Conservation (phyloP, 2,329 filamentous ascomycete species). For the Lasiodiplodia theobromae region DNA sequence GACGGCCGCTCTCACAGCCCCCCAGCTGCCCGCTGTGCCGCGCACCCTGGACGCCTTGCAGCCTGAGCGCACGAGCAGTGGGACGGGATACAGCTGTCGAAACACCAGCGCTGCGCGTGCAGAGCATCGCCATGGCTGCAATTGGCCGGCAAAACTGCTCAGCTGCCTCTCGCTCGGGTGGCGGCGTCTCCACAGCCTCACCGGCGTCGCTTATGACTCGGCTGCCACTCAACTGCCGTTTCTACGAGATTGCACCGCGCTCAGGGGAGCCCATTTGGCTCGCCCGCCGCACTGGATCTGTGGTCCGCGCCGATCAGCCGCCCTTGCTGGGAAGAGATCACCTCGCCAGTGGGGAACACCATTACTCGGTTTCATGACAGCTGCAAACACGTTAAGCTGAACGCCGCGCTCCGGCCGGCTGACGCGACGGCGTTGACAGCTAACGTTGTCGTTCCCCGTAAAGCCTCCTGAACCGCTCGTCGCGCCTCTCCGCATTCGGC, state of each 20-base stretch:
- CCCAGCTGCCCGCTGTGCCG: neutral
- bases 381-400: neutral
- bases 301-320: neutral
- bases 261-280: neutral
- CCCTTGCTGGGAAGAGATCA: conserved; percentile 4
- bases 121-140: neutral
- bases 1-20: neutral
- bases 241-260: neutral
- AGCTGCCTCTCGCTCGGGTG: conserved; percentile 2
- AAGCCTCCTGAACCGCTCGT: neutral
- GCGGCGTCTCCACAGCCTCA: neutral
- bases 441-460: neutral
- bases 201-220: neutral
- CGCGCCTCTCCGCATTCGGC: conserved; percentile 2
- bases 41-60: neutral
- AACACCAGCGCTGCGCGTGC: neutral
- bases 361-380: neutral
- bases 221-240: neutral
- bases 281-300: neutral
- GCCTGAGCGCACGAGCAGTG: neutral
- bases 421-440: conserved; percentile 20
- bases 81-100: neutral
- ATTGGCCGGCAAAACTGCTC: neutral
- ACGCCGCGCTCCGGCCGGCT: neutral
- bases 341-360: neutral